Conservation (phyloP, 2,329 filamentous ascomycete species). For the Mycosphaerella sp. region DNA sequence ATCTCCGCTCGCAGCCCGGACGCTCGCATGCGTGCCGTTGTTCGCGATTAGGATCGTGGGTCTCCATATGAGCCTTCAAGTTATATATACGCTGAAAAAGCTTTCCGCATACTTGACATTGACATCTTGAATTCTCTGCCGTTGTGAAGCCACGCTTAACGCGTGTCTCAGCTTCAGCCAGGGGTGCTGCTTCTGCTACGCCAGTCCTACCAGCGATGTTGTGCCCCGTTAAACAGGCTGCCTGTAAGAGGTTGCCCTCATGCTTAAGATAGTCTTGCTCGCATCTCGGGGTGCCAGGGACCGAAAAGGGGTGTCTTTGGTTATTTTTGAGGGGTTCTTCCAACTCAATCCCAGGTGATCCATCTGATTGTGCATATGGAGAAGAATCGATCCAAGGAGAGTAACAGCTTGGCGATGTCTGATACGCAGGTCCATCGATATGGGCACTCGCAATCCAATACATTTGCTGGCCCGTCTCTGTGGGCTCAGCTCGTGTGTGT, state of each 20-base stretch:
- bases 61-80: conserved; percentile 79
- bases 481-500: conserved; percentile 2
- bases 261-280: conserved; percentile 1
- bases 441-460: conserved; percentile 17
- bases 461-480: conserved; percentile 9
- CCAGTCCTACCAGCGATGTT: not conserved
- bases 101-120: conserved; percentile 69
- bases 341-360: conserved; percentile 23
- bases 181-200: not conserved
- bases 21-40: conserved; percentile 65
- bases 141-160: conserved; percentile 35
- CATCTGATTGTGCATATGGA: conserved; percentile 24
- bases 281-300: conserved; percentile 8
- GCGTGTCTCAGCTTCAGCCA: conserved; percentile 12
- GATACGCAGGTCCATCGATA: conserved; percentile 9
- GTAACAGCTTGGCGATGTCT: conserved; percentile 19
- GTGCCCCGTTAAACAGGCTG: not conserved
- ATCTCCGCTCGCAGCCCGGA: conserved; percentile 63
- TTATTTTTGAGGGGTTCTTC: conserved; percentile 17
- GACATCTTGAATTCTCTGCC: conserved; percentile 63
- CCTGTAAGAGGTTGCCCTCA: not conserved
- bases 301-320: conserved; percentile 12
- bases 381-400: conserved; percentile 24
- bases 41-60: conserved; percentile 66
- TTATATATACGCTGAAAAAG: conserved; percentile 81